Base-by-base conservation (phyloP, 116 monocot genomes). In the Zostera marina region DNA sequence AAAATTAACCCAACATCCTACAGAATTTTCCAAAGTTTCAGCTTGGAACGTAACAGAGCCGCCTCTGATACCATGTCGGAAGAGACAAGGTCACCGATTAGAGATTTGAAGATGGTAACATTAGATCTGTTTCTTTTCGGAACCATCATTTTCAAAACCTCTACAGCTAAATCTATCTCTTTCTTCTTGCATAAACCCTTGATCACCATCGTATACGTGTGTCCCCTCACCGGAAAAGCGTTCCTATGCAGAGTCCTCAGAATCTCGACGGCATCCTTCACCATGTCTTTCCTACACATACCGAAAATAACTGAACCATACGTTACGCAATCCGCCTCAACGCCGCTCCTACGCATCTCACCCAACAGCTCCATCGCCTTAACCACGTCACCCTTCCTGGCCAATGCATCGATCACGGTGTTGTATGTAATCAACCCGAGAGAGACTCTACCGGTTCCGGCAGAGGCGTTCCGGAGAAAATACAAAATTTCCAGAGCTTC, bases 301-400 rank as follows among this genome's bases (percentile, higher is more conserved):
- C 81, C 84, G 69, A 72, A 66, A 8, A 90, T 70, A 24, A 90
- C 22, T n/a, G 90, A 90, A 8, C 84, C 81, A 53, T 79, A 90
- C 9, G 90, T 81, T 62, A 90, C 74, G 11, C 81, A 81, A 72
- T 81, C 83, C 22, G 89, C 83, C 9, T 12, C 25, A 40, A 83
- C 78, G 11, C 83, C 83, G 61, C 76, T 69, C 41, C 8, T 59
- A 10, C 72, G 17, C 89, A 89, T 89, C 44, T 89, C 81, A 65
- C 78, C 70, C 52, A 89, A 89, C 21, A 89, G 60, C 63, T 59
- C 13, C 70, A 80, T 78, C 44, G 78, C 83, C 62, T 62, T 65
- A 47, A 58, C 64, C 11, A 83, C 66, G 25, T 81, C 76, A 38
- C 83, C 80, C 47, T 66, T 81, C 68, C 76, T 89, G 20, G 89